Base-by-base conservation (phyloP, 2,329 filamentous ascomycete species). In the Dendrostoma leiphaemia region DNA sequence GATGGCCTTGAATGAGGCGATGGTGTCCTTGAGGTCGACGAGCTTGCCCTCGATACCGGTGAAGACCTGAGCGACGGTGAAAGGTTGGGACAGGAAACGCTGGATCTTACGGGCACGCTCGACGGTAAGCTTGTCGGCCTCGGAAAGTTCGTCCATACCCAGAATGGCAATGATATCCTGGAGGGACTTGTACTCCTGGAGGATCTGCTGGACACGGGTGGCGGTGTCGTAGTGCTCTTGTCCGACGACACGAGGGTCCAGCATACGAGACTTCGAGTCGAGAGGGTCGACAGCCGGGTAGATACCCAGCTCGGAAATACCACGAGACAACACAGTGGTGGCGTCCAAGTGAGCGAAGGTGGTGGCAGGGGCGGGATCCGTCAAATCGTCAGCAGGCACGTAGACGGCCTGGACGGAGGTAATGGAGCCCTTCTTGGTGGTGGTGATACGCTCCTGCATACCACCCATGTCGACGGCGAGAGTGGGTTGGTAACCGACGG, bases 111-210 rank as follows among this genome's bases (percentile, higher is more conserved):
- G 93, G 78, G 94, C 94, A 87, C 94, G 94, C 89, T 99, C 94
- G 84, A 99, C 94, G 68, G 94, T 97, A 71, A 99, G 87, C 89
- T 99, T 97, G 79, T 99, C 94, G 69, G 90, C 89, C 84, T 97
- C 94, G 63, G 94, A 97, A 80, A 99, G 81, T 77, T 99, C 94
- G 79, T 99, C 94, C 94, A 99, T 97, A 88, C 93, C 93, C 75
- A 97, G 81, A 91, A 99, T 99, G 79, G 94, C 94, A 84, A 97
- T 97, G 87, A 99, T 99, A 83, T 99, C 94, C 83, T 99, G 94
- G 66, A 99, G 91, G 63, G 93, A 97, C 90, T 97, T 97, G 90
- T 99, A 99, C 85, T 97, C 94, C 82, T 99, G 94, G 74, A 99
- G 88, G 80, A 97, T 97, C 82, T 96, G 91, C 84, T 99, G 94